phyloP scores from a whole-genome alignment of 495 filamentous ascomycete genomes.

The Trichoderma erinaceum region DNA sequence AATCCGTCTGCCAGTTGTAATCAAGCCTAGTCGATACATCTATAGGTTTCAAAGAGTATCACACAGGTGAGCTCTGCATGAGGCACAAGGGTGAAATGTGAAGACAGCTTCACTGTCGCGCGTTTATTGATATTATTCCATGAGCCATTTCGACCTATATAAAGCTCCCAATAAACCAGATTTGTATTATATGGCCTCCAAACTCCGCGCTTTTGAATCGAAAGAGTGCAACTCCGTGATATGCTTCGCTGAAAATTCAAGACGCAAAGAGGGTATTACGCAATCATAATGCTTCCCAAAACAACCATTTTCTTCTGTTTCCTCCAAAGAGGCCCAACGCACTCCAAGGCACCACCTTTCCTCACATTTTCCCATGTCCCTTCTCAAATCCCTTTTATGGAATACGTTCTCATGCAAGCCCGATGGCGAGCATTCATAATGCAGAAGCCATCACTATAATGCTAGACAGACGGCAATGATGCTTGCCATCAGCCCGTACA shows the following conservation, averaged over 20 bases:
- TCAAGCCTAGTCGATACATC: too few relatives aligned
- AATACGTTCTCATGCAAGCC: background rate
- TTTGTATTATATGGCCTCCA: background rate
- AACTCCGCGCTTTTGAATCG: background rate
- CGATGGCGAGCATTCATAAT: background rate
- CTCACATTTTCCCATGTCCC: background rate
- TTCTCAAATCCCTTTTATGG: background rate
- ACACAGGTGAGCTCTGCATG: too few relatives aligned
- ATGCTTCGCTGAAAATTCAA: constrained; percentile 3
- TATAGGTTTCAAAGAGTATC: too few relatives aligned
- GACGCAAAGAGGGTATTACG: background rate
- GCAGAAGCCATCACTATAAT: background rate
- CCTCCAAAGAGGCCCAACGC: background rate
- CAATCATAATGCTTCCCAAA: constrained; percentile 3
- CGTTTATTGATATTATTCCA: background rate
- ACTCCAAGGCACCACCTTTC: background rate
- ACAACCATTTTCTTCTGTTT: background rate
- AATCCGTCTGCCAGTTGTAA: too few relatives aligned
- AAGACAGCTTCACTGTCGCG: too few relatives aligned
- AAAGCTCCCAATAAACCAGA: background rate
- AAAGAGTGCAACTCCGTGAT: background rate
- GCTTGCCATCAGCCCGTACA: constrained; percentile 13
- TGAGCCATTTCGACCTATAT: background rate
- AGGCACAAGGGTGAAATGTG: too few relatives aligned
- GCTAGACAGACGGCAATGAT: background rate